Conservation (phyloP, 192 early-diverging fungal genomes). For the Physocladia obscura region DNA sequence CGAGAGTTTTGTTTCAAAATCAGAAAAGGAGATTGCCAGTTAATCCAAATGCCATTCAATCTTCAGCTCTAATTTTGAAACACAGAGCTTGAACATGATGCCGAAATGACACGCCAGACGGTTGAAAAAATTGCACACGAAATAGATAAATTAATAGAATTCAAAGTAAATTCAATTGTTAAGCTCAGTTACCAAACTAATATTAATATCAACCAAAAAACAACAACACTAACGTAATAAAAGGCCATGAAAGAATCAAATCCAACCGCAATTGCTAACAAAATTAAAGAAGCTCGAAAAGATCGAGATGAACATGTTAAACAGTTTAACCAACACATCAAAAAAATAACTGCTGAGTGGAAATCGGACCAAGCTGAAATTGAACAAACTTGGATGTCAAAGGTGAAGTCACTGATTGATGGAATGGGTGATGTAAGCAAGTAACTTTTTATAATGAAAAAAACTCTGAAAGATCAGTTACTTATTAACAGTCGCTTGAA, state of each 20-base stretch:
- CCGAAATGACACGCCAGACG: constrained; percentile 16
- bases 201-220: background rate
- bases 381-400: constrained; percentile 27
- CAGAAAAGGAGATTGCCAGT: constrained; percentile 9
- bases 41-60: background rate
- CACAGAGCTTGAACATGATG: constrained; percentile 10
- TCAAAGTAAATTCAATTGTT: background rate
- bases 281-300: background rate
- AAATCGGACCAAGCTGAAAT: constrained; percentile 27
- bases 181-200: too few relatives aligned
- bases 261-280: constrained; percentile 14
- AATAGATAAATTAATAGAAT: constrained; percentile 21
- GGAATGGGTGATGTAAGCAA: constrained; percentile 22
- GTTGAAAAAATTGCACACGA: constrained; percentile 21
- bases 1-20: constrained; percentile 1
- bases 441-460: too few relatives aligned
- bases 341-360: constrained; percentile 9
- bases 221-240: background rate
- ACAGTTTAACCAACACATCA: background rate
- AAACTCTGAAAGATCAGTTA: background rate
- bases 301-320: constrained; percentile 2
- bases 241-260: constrained; percentile 20
- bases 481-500: constrained; percentile 14
- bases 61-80: background rate
- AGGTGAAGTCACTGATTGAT: constrained; percentile 25